Evolutionary conservation across 345 rosid genomes (phyloP), one percentile per base, ranked within the genome.

Genomic region (Dimocarpus longan): DNA sequence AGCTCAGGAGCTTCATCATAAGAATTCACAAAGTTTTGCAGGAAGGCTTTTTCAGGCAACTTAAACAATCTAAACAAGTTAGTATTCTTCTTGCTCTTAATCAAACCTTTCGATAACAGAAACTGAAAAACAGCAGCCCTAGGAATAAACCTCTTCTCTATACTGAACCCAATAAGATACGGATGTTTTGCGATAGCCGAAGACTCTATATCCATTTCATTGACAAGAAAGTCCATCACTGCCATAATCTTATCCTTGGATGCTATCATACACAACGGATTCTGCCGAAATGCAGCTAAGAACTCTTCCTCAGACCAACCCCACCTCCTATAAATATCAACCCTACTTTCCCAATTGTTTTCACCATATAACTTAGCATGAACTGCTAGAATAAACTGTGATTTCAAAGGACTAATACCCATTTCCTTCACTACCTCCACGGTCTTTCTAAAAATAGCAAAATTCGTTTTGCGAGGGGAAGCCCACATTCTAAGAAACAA

Each of bases 91-190:
- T 69, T 76, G 16, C 48, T 78, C 74, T 74, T 52, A 9, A 81
- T 64, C 80, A 82, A 63, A 48, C 83, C 77, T 66, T 76, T 63
- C 0, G 78, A 71, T 7, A 73, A 8, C 68, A 87, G 48, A 63
- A 37, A 44, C n/a, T 79, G 76, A 64, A 79, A 9, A 5, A 82
- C 82, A 7, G 71, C 46, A 24, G 50, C 66, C 64, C 90, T 66
- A 3, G 89, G 90, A 18, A 79, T 39, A 15, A 84, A 21, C 50
- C 87, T 83, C 74, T 70, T 84, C 56, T 78, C 67, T 74, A 84
- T 42, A 77, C 89, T 86, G 7, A 52, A 5, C 0, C 64, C 4
- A 48, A 85, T 8, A 42, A 80, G 1, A 5, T 1, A 0, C 0
- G 87, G 87, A 16, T 13, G 3, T 6, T 12, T 28, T 11, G 74